Evolutionary conservation across 208 protist species (phyloP).

Genomic region (Entamoeba dispar): DNA sequence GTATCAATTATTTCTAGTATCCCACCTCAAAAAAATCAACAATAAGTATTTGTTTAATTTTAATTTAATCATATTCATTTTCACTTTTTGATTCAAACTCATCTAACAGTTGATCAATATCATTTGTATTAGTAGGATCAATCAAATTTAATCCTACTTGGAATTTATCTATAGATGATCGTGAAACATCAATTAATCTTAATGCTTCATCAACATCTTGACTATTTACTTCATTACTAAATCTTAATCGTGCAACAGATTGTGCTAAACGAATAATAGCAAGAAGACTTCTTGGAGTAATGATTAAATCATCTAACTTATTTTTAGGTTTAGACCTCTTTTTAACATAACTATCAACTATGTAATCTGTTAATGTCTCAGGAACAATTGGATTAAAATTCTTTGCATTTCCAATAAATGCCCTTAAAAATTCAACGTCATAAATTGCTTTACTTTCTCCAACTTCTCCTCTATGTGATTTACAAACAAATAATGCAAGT

Average conservation of each 20-base stretch:
- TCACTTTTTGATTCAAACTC: no score
- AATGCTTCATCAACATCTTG: neutral
- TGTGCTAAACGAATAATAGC: neutral
- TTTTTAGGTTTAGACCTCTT: neutral
- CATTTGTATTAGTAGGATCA: no score
- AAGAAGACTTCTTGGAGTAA: neutral
- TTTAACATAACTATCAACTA: neutral
- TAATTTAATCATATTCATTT: no score
- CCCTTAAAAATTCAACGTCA: neutral
- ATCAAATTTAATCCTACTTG: no score
- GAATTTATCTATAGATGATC: neutral
- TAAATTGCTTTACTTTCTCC: neutral
- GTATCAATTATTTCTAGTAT: no score
- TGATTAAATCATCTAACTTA: neutral
- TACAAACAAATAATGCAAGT: conserved; percentile 14
- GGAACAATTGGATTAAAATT: neutral
- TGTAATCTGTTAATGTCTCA: neutral
- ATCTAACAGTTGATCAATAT: no score
- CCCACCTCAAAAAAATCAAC: no score
- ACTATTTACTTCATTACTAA: neutral
- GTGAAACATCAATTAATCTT: neutral
- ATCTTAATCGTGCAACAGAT: neutral
- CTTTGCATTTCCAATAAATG: neutral
- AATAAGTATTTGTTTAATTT: no score
- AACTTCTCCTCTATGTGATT: neutral